phyloP scores from a whole-genome alignment of 2,329 filamentous ascomycete genomes.

The Didymella pomorum region DNA sequence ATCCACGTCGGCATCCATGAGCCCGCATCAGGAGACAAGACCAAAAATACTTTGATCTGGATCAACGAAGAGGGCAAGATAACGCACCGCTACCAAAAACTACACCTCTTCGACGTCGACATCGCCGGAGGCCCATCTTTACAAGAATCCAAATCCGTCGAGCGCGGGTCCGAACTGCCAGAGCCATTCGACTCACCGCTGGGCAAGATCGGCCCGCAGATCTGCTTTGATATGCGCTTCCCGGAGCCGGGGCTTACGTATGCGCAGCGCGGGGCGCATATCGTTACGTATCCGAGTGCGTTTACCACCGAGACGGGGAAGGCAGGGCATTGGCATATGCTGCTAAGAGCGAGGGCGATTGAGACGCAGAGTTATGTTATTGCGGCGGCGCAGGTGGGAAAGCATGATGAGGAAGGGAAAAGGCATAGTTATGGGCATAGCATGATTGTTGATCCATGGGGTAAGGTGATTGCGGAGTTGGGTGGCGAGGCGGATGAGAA shows the following conservation, averaged over 20 bases:
- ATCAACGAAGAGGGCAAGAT: constrained; percentile 69
- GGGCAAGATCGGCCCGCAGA: constrained; percentile 78
- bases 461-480: constrained; percentile 72
- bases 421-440: constrained; percentile 85
- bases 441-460: constrained; percentile 89
- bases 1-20: constrained; percentile 87
- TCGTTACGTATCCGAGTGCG: constrained; percentile 87
- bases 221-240: constrained; percentile 92
- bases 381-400: constrained; percentile 80
- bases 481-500: constrained; percentile 57
- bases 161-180: constrained; percentile 62
- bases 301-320: constrained; percentile 87
- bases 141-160: constrained; percentile 72
- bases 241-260: constrained; percentile 76
- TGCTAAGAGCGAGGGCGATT: constrained; percentile 82
- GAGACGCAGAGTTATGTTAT: constrained; percentile 89
- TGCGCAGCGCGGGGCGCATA: constrained; percentile 71
- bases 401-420: constrained; percentile 70
- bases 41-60: constrained; percentile 73
- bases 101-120: constrained; percentile 85
- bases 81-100: constrained; percentile 78
- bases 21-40: constrained; percentile 56
- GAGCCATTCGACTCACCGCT: constrained; percentile 76
- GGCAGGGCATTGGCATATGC: constrained; percentile 79
- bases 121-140: constrained; percentile 65